Conservation (phyloP, 1,284 basidiomycete genomes). For the Fomitopsis betulina region DNA sequence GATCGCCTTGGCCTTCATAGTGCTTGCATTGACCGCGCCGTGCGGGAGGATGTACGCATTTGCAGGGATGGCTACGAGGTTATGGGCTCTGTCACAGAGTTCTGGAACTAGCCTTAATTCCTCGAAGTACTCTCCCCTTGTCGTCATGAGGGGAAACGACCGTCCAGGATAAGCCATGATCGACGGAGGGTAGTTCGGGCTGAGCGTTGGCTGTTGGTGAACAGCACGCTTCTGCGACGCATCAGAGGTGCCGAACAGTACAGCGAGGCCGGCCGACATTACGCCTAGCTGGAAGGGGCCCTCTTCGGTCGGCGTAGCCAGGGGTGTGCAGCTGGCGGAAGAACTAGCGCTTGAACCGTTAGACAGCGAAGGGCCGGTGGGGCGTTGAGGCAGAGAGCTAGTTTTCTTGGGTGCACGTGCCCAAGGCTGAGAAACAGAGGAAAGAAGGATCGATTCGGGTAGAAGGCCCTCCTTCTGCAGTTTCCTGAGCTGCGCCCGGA, state of each 20-base stretch:
- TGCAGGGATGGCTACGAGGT: not conserved
- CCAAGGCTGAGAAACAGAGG: not conserved
- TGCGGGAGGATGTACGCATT: not conserved
- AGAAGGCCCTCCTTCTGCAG: constrained; percentile 1
- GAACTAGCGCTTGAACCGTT: not conserved
- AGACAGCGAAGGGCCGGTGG: not conserved
- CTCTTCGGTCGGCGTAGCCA: not conserved
- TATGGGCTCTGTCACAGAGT: not conserved
- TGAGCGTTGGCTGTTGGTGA: not conserved
- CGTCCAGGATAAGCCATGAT: constrained; percentile 1
- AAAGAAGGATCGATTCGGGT: not conserved
- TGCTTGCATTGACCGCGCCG: not conserved
- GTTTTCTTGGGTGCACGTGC: not conserved
- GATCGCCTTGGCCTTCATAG: not conserved
- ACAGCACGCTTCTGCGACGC: not conserved
- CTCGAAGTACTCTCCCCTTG: constrained; percentile 2
- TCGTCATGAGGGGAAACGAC: not conserved
- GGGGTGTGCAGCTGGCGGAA: not conserved
- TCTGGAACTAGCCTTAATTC: not conserved
- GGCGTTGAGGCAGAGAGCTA: not conserved
- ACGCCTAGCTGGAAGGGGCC: not conserved
- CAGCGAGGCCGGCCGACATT: not conserved
- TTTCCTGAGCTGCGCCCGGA: constrained; percentile 4
- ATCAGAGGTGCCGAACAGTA: not conserved
- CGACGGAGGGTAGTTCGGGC: not conserved